Conservation (phyloP, 2,329 filamentous ascomycete species). For the Aspergillus sp. region DNA sequence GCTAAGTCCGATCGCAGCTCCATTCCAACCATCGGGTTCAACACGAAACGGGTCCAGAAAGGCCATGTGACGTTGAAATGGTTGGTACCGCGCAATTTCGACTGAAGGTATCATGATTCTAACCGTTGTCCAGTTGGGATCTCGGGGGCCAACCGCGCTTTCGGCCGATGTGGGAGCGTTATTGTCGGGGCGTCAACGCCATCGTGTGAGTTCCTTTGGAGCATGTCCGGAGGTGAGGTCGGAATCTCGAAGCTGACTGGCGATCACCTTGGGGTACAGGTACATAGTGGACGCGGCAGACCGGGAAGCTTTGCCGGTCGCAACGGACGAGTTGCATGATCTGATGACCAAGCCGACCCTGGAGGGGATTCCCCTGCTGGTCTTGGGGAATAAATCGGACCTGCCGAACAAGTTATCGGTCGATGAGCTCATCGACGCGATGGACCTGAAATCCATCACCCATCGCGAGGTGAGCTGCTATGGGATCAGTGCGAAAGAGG, state of each 20-base stretch:
- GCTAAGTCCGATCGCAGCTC: constrained; percentile 61
- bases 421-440: constrained; percentile 89
- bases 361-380: constrained; percentile 85
- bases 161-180: constrained; percentile 98
- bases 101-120: constrained; percentile 12
- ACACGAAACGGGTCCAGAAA: constrained; percentile 97
- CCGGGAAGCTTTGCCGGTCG: constrained; percentile 72
- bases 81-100: constrained; percentile 42
- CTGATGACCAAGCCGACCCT: constrained; percentile 82
- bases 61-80: constrained; percentile 98
- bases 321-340: constrained; percentile 87
- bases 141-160: constrained; percentile 95
- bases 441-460: constrained; percentile 85
- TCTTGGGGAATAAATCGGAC: constrained; percentile 97
- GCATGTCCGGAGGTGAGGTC: not conserved
- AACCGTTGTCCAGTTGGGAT: constrained; percentile 68
- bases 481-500: constrained; percentile 96
- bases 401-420: constrained; percentile 86
- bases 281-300: constrained; percentile 98
- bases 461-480: constrained; percentile 97
- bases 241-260: constrained; percentile 6
- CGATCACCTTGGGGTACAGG: constrained; percentile 36
- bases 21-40: constrained; percentile 97
- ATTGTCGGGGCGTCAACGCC: constrained; percentile 94
- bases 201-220: constrained; percentile 67